Conservation (phyloP, 192 early-diverging fungal genomes). For the Coemansia sp. region DNA sequence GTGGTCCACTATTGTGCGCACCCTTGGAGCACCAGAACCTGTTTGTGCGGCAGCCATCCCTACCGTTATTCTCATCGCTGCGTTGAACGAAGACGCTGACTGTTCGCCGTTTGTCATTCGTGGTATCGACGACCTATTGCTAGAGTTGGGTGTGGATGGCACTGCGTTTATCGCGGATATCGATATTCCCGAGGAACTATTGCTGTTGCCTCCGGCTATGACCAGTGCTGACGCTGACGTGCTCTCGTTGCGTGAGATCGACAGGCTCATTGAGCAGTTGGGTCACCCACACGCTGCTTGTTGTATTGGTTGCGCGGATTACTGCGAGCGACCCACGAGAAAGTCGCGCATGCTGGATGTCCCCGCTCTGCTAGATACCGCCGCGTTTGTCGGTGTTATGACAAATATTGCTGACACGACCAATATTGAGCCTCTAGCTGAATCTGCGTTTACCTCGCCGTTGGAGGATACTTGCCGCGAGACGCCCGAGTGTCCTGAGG, state of each 20-base stretch:
- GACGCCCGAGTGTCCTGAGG: background rate
- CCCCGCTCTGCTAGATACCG: background rate
- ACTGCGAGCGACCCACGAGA: background rate
- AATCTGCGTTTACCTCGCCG: background rate
- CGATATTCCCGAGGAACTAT: background rate
- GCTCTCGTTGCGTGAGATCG: conserved; percentile 36
- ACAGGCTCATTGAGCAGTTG: conserved; percentile 40
- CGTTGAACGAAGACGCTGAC: background rate
- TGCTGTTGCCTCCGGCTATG: background rate
- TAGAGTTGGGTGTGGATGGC: conserved; percentile 25
- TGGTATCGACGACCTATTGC: conserved; percentile 41
- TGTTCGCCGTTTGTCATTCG: conserved; percentile 22
- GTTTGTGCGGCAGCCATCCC: background rate
- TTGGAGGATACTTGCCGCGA: background rate
- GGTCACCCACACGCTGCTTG: conserved; percentile 2
- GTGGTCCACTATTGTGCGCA: background rate
- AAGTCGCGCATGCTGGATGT: background rate
- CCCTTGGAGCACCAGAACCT: background rate
- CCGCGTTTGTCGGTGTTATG: background rate
- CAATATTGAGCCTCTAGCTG: background rate
- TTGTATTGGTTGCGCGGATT: background rate
- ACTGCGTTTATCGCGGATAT: conserved; percentile 6
- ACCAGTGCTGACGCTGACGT: conserved; percentile 12
- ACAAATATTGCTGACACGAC: background rate
- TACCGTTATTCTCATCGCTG: background rate